These are phyloP conservation scores for Heritiera littoralis DNA, from an alignment of 345 rosid species.

Conservation along the genomic window DNA sequence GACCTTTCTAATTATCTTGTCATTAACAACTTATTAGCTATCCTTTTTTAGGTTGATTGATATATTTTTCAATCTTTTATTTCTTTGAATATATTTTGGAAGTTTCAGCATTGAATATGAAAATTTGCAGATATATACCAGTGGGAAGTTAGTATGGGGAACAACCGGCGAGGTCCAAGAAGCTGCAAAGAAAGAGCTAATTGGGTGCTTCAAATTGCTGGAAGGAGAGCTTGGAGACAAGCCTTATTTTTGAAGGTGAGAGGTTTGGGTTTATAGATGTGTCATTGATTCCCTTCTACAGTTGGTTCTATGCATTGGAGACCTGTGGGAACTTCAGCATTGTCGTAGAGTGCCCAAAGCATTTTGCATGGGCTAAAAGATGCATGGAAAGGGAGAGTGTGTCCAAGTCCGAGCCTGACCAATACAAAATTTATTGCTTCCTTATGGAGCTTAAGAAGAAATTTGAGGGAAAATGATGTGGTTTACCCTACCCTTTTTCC, in stretches of 20 bases:
- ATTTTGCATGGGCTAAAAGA: conserved; percentile 34
- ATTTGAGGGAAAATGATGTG: conserved; percentile 8
- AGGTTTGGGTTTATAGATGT: conserved; percentile 9
- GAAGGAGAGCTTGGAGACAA: conserved; percentile 25
- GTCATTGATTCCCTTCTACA: conserved; percentile 6
- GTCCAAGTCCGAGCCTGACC: conserved; percentile 27
- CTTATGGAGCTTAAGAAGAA: conserved; percentile 23
- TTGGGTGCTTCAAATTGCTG: conserved; percentile 11
- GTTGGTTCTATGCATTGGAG: conserved; percentile 17
- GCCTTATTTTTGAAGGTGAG: conserved; percentile 14
- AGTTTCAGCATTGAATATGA: neutral
- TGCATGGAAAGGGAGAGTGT: conserved; percentile 34
- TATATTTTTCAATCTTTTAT: too few relatives aligned
- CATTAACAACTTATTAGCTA: neutral
- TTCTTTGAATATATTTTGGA: too few relatives aligned
- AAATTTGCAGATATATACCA: conserved; percentile 15
- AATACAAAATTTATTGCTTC: conserved; percentile 28
- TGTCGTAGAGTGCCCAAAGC: conserved; percentile 23
- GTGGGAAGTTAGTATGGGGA: conserved; percentile 20
- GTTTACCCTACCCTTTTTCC: neutral
- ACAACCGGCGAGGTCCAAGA: conserved; percentile 18
- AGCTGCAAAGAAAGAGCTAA: conserved; percentile 21
- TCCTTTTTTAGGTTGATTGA: too few relatives aligned
- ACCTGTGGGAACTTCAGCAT: conserved; percentile 15
- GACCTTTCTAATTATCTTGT: too few relatives aligned